Conservation (phyloP, 306 rosid species). For the Sesbania bispinosa region DNA sequence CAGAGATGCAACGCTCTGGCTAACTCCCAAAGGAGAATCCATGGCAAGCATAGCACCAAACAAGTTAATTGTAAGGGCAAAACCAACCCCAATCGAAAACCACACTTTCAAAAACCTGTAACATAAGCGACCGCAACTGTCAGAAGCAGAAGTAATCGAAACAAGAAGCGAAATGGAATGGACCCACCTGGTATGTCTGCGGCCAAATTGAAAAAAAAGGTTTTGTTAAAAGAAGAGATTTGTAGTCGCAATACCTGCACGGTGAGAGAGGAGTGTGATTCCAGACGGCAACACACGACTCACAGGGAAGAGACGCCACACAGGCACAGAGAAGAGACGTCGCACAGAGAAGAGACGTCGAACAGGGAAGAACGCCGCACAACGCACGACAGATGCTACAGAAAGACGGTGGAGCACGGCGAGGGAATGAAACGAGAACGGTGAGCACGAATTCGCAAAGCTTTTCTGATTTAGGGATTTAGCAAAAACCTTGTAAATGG, state of each 20-base stretch:
- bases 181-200: constrained; percentile 39
- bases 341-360: too few relatives aligned
- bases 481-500: too few relatives aligned
- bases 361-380: too few relatives aligned
- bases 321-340: too few relatives aligned
- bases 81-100: constrained; percentile 69
- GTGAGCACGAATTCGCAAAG: too few relatives aligned
- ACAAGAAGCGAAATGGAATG: neutral
- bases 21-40: constrained; percentile 64
- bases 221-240: constrained; percentile 48
- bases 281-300: too few relatives aligned
- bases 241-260: constrained; percentile 52
- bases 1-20: constrained; percentile 45
- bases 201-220: constrained; percentile 55
- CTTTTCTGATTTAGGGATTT: too few relatives aligned
- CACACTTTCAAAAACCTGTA: constrained; percentile 44
- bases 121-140: neutral
- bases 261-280: too few relatives aligned
- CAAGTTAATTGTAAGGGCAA: constrained; percentile 33
- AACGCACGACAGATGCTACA: too few relatives aligned
- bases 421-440: too few relatives aligned
- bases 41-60: constrained; percentile 6
- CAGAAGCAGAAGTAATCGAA: neutral
- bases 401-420: too few relatives aligned
- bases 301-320: too few relatives aligned